These are phyloP conservation scores for Boletus sensibilis DNA, from an alignment of 768 basidiomycete species.

Conservation along the genomic window DNA sequence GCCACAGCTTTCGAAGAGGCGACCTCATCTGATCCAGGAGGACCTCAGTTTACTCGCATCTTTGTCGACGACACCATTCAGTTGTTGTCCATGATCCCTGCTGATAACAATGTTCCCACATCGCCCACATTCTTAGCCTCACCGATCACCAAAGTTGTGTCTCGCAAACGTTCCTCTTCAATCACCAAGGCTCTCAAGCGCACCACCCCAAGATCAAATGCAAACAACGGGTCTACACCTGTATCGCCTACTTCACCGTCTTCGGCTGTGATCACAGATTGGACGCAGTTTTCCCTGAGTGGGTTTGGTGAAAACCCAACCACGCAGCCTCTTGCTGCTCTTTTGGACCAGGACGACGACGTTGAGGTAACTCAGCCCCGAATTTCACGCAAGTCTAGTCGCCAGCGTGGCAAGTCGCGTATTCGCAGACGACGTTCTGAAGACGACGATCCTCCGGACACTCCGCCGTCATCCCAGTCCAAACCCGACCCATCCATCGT, in stretches of 20 bases:
- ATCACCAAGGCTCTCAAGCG: slow-evolving; percentile 30
- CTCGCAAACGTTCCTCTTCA: slow-evolving; percentile 35
- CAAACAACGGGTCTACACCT: slow-evolving; percentile 22
- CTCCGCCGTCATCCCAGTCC: slow-evolving; percentile 21
- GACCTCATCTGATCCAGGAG: slow-evolving; percentile 25
- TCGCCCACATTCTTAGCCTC: slow-evolving; percentile 30
- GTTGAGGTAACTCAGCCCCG: slow-evolving; percentile 51
- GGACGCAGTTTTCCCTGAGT: slow-evolving; percentile 64
- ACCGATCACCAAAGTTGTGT: slow-evolving; percentile 35
- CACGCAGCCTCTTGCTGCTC: slow-evolving; percentile 46
- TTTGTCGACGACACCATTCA: slow-evolving; percentile 70
- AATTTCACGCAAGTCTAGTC: slow-evolving; percentile 35
- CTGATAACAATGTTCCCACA: slow-evolving; percentile 34
- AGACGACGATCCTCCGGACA: slow-evolving; percentile 14
- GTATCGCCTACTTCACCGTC: slow-evolving; percentile 31
- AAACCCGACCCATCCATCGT: slow-evolving; percentile 15
- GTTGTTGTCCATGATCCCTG: slow-evolving; percentile 49
- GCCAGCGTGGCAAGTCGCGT: slow-evolving; percentile 31
- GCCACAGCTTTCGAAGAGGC: slow-evolving; percentile 37
- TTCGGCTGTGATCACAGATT: slow-evolving; percentile 44
- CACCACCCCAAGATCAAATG: slow-evolving; percentile 3
- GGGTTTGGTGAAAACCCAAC: slow-evolving; percentile 53
- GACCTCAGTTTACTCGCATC: slow-evolving; percentile 46
- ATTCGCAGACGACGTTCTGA: slow-evolving; percentile 22
- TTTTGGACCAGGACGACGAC: slow-evolving; percentile 65